These are phyloP conservation scores for Solanum dulcamara DNA, from an alignment of 257 asterid species.

Conservation along the genomic window DNA sequence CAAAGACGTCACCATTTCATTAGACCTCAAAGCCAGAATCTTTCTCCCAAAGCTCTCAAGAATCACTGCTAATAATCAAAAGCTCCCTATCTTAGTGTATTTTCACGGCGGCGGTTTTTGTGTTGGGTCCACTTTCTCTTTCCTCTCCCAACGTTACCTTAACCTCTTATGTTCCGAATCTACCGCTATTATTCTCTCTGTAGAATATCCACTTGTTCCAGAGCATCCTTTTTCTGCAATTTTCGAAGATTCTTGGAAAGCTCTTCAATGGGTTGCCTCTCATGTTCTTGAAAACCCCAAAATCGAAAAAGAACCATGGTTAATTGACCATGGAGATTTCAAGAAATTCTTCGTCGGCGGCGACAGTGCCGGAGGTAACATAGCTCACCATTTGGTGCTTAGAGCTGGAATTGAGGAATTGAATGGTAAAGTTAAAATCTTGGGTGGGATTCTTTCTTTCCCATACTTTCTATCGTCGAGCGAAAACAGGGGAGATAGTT, in stretches of 20 bases:
- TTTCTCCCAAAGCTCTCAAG: slow-evolving; percentile 6
- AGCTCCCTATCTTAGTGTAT: slow-evolving; percentile 20
- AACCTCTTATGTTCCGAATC: slow-evolving; percentile 1
- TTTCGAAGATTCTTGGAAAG: slow-evolving; percentile 9
- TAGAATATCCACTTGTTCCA: slow-evolving; percentile 8
- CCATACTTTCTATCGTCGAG: slow-evolving; percentile 5
- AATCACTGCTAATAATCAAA: background rate
- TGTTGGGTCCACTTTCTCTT: slow-evolving; percentile 16
- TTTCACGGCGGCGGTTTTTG: slow-evolving; percentile 13
- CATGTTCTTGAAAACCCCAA: background rate
- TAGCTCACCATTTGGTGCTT: slow-evolving; percentile 3
- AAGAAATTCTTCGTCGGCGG: background rate
- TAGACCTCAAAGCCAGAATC: slow-evolving; percentile 10
- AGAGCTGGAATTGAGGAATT: slow-evolving; percentile 1
- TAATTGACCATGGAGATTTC: background rate
- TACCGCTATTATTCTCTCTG: background rate
- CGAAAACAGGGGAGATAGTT: background rate
- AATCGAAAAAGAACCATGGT: background rate
- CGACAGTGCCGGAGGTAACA: slow-evolving; percentile 18
- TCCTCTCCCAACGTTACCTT: background rate
- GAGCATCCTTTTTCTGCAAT: background rate
- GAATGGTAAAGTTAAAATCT: background rate
- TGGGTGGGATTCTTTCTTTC: slow-evolving; percentile 3
- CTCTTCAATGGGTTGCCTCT: slow-evolving; percentile 18
- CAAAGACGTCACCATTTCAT: slow-evolving; percentile 15